These are phyloP conservation scores for Mycoemilia scoparia DNA, from an alignment of 192 early-diverging fungal species.

Conservation along the genomic window DNA sequence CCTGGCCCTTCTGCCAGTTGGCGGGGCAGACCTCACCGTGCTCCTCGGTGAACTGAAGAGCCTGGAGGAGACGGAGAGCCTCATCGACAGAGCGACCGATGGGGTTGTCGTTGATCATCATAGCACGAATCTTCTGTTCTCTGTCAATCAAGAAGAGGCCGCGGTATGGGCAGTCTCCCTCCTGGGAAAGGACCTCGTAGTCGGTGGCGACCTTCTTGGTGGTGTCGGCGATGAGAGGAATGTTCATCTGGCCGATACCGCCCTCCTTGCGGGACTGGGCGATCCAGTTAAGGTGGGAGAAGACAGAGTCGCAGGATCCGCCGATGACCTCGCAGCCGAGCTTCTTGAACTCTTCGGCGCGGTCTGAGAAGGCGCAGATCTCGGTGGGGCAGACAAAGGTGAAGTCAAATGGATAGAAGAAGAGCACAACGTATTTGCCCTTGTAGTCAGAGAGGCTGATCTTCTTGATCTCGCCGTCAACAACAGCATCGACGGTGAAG, in stretches of 20 bases:
- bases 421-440: constrained; percentile 57
- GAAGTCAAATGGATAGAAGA: constrained; percentile 88
- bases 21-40: constrained; percentile 69
- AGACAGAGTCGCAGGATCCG: constrained; percentile 58
- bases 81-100: constrained; percentile 78
- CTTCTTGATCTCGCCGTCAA: constrained; percentile 47
- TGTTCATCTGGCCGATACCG: constrained; percentile 80
- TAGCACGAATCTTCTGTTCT: constrained; percentile 66
- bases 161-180: constrained; percentile 59
- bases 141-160: constrained; percentile 87
- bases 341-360: constrained; percentile 60
- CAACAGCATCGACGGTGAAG: constrained; percentile 44
- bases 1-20: constrained; percentile 62
- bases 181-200: constrained; percentile 74
- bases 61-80: constrained; percentile 72
- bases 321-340: constrained; percentile 58
- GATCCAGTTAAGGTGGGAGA: constrained; percentile 77
- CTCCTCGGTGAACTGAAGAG: constrained; percentile 82
- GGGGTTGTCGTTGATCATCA: constrained; percentile 78
- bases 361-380: constrained; percentile 80
- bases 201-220: constrained; percentile 76
- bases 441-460: constrained; percentile 47
- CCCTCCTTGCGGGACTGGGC: constrained; percentile 70
- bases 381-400: constrained; percentile 88
- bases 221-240: constrained; percentile 74